Percentiles rank a stretch among this genome's conserved stretches.
Evolutionary conservation across 179 eudicot species (phyloP).

Genomic region (Vitellaria paradoxa): DNA sequence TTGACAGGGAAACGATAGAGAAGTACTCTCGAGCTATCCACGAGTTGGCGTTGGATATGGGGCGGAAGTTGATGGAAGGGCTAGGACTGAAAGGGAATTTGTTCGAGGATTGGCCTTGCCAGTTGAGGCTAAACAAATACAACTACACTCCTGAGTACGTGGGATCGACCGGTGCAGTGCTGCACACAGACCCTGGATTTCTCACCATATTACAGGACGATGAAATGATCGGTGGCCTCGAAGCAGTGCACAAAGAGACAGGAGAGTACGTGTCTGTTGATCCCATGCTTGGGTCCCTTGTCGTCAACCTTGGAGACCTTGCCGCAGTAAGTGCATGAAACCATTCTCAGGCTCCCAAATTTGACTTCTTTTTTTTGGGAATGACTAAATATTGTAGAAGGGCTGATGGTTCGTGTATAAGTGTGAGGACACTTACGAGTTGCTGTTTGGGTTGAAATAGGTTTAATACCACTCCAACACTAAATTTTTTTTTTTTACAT

Average conservation of each 20-base stretch:
- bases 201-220: slow-evolving; percentile 34
- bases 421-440: no score
- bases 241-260: slow-evolving; percentile 22
- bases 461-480: no score
- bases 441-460: no score
- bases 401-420: no score
- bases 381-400: no score
- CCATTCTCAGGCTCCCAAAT: no score
- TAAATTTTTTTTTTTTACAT: no score
- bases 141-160: slow-evolving; percentile 12
- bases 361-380: no score
- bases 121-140: no score
- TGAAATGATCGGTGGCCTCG: slow-evolving; percentile 23
- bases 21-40: slow-evolving; percentile 23
- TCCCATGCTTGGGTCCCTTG: slow-evolving; percentile 24
- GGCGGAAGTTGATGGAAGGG: slow-evolving; percentile 33
- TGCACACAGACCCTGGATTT: slow-evolving; percentile 31
- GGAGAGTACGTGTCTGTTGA: slow-evolving; percentile 23
- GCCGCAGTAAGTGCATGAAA: slow-evolving; percentile 16
- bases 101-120: no score
- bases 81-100: no score
- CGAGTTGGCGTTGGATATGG: slow-evolving; percentile 36
- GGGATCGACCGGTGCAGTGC: slow-evolving; percentile 23
- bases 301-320: slow-evolving; percentile 30
- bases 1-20: no score